Conservation (phyloP, 768 basidiomycete species). For the Boletus sp. region DNA sequence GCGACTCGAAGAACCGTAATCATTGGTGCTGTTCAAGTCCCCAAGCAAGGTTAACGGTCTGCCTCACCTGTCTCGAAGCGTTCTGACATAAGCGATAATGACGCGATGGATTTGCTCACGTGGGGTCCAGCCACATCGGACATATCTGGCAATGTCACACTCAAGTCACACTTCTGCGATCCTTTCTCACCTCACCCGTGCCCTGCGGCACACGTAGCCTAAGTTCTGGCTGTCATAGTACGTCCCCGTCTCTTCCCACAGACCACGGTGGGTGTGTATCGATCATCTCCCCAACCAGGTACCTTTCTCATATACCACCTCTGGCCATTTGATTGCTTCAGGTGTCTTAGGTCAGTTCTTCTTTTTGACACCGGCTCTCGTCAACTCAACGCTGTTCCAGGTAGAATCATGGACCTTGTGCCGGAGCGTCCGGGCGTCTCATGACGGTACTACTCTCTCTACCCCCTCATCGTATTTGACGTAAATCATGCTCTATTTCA, state of each 20-base stretch:
- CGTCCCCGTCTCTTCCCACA: slow-evolving; percentile 1
- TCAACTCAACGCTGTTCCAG: slow-evolving; percentile 33
- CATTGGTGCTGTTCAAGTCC: too few relatives aligned
- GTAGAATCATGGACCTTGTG: slow-evolving; percentile 64
- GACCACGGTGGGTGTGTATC: slow-evolving; percentile 8
- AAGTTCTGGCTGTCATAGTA: slow-evolving; percentile 33
- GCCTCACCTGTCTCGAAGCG: too few relatives aligned
- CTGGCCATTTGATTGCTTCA: slow-evolving; percentile 80
- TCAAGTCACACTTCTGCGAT: too few relatives aligned
- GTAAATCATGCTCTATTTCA: neutral
- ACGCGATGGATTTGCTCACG: too few relatives aligned
- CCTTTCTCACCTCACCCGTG: too few relatives aligned
- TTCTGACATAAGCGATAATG: too few relatives aligned
- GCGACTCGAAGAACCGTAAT: too few relatives aligned
- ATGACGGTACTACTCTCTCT: slow-evolving; percentile 64
- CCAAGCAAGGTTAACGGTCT: too few relatives aligned
- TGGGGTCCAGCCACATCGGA: too few relatives aligned
- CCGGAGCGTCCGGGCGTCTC: slow-evolving; percentile 79
- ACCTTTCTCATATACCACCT: slow-evolving; percentile 68
- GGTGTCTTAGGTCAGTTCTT: slow-evolving; percentile 58
- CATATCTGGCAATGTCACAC: too few relatives aligned
- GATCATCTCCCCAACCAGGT: slow-evolving; percentile 44
- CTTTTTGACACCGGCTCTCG: too few relatives aligned
- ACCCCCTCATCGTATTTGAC: neutral
- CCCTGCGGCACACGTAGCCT: too few relatives aligned